phyloP scores from a whole-genome alignment of 2,329 filamentous ascomycete species.

The Aspergillus awamori region DNA sequence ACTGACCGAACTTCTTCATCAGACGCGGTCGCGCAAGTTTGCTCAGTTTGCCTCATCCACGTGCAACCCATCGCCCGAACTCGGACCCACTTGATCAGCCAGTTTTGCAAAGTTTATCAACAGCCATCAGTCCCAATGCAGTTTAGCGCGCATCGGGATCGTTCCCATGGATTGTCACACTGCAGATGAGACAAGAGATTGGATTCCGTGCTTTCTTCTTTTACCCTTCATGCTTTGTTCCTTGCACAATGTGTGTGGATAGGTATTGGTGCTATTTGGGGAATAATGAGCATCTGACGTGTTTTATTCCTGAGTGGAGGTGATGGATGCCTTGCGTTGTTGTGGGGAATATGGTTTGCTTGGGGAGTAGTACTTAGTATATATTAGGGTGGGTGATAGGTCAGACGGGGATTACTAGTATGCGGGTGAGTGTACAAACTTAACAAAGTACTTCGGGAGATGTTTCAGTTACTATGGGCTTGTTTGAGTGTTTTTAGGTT shows the following conservation, averaged over 20 bases:
- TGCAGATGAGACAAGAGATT: constrained; percentile 3
- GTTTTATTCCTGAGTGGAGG: neutral
- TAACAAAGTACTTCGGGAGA: neutral
- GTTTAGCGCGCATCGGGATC: constrained; percentile 19
- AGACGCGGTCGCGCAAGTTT: constrained; percentile 14
- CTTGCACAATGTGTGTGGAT: too few relatives aligned
- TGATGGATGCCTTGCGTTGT: neutral
- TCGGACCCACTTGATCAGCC: constrained; percentile 24
- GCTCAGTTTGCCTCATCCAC: constrained; percentile 23
- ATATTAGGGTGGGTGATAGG: neutral
- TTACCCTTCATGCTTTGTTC: neutral
- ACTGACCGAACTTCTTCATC: too few relatives aligned
- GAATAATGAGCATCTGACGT: neutral
- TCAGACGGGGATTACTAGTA: neutral
- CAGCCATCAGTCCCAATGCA: constrained; percentile 15
- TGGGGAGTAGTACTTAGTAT: neutral
- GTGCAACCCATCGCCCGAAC: constrained; percentile 15
- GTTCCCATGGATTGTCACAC: constrained; percentile 21
- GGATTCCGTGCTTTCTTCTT: neutral
- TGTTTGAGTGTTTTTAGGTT: neutral
- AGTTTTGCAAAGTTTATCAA: constrained; percentile 26
- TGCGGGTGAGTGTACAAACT: too few relatives aligned
- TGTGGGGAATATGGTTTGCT: neutral
- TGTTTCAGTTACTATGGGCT: too few relatives aligned
- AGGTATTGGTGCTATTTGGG: neutral